A percentile compares a stretch with the other conserved stretches of the same genome.
Conservation (phyloP, 495 filamentous ascomycete species). For the Penicillium robsamsonii region DNA sequence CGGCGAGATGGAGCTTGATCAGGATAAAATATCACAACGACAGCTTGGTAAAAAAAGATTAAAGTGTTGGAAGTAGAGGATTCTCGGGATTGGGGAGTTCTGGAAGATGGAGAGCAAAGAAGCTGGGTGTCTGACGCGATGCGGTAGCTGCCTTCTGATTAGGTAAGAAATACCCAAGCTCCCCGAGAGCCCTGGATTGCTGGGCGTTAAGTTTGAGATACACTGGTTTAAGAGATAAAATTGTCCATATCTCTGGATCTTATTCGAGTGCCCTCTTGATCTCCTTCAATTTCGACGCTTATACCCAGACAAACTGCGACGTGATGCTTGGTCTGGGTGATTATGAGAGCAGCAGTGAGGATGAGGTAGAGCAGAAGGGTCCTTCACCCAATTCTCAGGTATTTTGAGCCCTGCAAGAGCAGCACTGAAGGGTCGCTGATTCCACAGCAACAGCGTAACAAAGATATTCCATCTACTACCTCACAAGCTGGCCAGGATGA, state of each 20-base stretch:
- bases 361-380: conserved; percentile 46
- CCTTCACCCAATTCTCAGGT: conserved; percentile 22
- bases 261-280: neutral
- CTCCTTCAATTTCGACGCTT: neutral
- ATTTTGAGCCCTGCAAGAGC: neutral
- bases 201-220: neutral
- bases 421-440: neutral
- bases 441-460: neutral
- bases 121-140: conserved; percentile 39
- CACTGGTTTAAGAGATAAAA: neutral
- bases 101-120: conserved; percentile 16
- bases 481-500: conserved; percentile 9
- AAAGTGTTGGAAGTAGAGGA: conserved; percentile 6
- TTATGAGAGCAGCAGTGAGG: conserved; percentile 80
- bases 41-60: neutral
- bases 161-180: conserved; percentile 30
- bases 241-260: neutral
- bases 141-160: conserved; percentile 44
- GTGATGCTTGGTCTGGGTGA: conserved; percentile 65
- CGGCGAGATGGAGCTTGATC: neutral
- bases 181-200: conserved; percentile 3
- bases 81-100: conserved; percentile 12
- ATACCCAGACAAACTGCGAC: neutral
- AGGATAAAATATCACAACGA: neutral
- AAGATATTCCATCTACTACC: conserved; percentile 1